Evolutionary conservation across 306 rosid species (phyloP), one percentile per base, ranked within the genome.

Genomic region (Prunus campanulata): DNA sequence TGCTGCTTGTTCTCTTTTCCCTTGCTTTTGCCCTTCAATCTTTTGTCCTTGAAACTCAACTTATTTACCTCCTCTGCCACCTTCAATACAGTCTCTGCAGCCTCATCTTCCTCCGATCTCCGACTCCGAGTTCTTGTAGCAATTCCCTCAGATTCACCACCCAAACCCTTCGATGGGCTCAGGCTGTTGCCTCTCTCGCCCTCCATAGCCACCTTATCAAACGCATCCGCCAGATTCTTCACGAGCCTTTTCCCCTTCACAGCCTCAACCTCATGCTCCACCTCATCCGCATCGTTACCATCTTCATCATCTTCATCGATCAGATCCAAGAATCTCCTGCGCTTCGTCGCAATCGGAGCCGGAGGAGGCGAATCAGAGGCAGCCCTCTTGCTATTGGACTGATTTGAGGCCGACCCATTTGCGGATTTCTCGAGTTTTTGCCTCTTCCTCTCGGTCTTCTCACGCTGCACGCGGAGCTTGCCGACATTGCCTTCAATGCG

Each of bases 181-280:
- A 51, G 69, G 5, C 22, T 63, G 2, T 32, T 62, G 8, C 2
- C 67, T 32, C 22, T 54, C 14, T 70, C 76, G 6, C 44, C 81
- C 84, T 85, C 92, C 3, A 68, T 60, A 30, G 97, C 96, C 3
- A 92, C 97, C 47, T 80, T 86, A 73, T 92, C 99, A 4, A 95
- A 95, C 72, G 92, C 97, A 56, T 87, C 99, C 1, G 81, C 91
- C 1, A 92, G 88, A 75, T 89, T 95, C 87, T 92, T 95, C 86
- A 92, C 96, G 79, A 95, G 77, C 70, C 90, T 75, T 50, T 78
- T 80, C 56, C 82, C 82, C 18, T 72, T 29, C 60, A 60, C 66
- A 2, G 19, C 77, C 32, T 50, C 68, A 3, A 16, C 15, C 2
- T 61, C 78, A 0, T 59, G 67, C 30, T 69, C 83, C 7, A 72